phyloP scores from a whole-genome alignment of 192 early-diverging fungal species.

The Linnemannia exigua region DNA sequence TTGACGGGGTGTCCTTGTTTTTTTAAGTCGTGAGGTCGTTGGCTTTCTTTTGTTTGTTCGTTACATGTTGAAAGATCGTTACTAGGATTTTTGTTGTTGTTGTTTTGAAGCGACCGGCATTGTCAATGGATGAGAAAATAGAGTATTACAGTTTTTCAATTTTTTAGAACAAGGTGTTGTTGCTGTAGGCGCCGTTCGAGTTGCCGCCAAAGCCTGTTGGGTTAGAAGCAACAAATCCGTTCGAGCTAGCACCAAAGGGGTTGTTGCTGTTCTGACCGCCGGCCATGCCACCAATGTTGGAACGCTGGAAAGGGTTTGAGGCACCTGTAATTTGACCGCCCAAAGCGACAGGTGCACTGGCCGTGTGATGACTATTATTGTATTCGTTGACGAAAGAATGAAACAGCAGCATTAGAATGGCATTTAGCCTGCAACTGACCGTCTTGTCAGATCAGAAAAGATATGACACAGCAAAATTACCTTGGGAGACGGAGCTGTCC shows the following conservation, averaged over 20 bases:
- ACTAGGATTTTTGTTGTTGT: neutral
- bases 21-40: neutral
- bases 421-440: neutral
- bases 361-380: slow-evolving; percentile 19
- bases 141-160: neutral
- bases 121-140: neutral
- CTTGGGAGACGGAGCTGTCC: slow-evolving; percentile 53
- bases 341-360: slow-evolving; percentile 17
- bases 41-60: neutral
- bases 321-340: slow-evolving; percentile 21
- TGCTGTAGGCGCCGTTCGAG: slow-evolving; percentile 18
- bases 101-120: neutral
- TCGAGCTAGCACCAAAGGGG: slow-evolving; percentile 23
- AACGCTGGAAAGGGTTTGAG: slow-evolving; percentile 34
- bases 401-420: neutral
- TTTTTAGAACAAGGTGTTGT: slow-evolving; percentile 37
- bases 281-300: neutral
- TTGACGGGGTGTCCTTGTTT: neutral
- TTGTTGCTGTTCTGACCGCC: slow-evolving; percentile 26
- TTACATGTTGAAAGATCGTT: neutral
- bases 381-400: neutral
- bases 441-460: neutral
- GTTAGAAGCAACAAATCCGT: slow-evolving; percentile 13
- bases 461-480: slow-evolving; percentile 5
- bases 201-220: slow-evolving; percentile 17